phyloP scores from a whole-genome alignment of 1,284 basidiomycete species.

The Ceratobasidium sp. region DNA sequence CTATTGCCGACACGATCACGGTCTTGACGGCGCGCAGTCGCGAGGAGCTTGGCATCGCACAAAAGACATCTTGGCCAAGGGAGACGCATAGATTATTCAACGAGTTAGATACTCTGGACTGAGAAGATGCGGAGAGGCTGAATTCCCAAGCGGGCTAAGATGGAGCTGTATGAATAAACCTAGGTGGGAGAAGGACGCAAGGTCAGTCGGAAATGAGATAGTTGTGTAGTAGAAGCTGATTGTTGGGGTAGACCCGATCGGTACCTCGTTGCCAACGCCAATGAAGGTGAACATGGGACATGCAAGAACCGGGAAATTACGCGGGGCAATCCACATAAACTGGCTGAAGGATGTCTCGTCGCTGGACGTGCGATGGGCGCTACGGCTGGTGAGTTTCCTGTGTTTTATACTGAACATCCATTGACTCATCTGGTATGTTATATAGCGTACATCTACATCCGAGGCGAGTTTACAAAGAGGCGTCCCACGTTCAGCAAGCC shows the following conservation, averaged over 20 bases:
- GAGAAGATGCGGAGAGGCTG: conserved; percentile 95
- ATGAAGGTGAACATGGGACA: conserved; percentile 98
- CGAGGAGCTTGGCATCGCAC: too few relatives aligned
- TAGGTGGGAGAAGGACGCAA: conserved; percentile 94
- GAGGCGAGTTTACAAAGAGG: conserved; percentile 99
- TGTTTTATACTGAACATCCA: too few relatives aligned
- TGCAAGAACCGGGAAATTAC: conserved; percentile 99
- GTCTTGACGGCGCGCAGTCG: too few relatives aligned
- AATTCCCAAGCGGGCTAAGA: conserved; percentile 97
- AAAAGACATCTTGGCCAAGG: too few relatives aligned
- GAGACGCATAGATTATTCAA: conserved; percentile 59
- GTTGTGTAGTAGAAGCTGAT: not conserved
- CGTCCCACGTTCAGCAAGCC: conserved; percentile 92
- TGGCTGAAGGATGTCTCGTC: conserved; percentile 97
- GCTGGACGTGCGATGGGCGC: conserved; percentile 99
- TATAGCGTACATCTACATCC: conserved; percentile 96
- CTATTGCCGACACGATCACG: too few relatives aligned
- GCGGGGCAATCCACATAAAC: conserved; percentile 98
- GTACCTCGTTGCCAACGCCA: conserved; percentile 98
- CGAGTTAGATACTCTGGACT: conserved; percentile 89
- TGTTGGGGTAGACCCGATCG: conserved; percentile 73
- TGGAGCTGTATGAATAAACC: conserved; percentile 99
- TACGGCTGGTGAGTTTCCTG: conserved; percentile 69
- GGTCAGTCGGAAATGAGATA: conserved; percentile 63
- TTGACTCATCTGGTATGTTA: not conserved